Conservation (phyloP, 768 basidiomycete species). For the Tricholomella constricta region DNA sequence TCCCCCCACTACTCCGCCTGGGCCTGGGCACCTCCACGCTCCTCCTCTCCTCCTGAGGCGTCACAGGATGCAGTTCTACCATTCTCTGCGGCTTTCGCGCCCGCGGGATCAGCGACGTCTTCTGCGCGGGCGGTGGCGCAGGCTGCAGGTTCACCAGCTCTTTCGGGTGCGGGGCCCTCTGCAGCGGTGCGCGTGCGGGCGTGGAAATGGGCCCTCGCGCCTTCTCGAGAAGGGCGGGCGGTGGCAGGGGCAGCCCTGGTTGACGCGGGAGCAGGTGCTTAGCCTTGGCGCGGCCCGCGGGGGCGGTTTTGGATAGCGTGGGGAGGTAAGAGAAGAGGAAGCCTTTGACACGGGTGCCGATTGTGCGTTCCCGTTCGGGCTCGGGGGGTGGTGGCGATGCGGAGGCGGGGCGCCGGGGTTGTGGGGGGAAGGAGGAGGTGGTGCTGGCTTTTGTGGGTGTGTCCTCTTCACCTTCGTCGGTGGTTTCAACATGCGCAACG, state of each 20-base stretch:
- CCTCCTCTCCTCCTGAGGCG: constrained; percentile 27
- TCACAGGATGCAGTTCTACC: constrained; percentile 54
- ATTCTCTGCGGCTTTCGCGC: constrained; percentile 43
- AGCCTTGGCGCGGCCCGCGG: constrained; percentile 21
- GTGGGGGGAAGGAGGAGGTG: not conserved
- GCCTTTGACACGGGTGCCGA: constrained; percentile 56
- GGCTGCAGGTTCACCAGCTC: constrained; percentile 66
- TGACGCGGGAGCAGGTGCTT: constrained; percentile 22
- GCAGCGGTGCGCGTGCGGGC: constrained; percentile 52
- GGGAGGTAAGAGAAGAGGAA: constrained; percentile 66
- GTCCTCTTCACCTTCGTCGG: not conserved
- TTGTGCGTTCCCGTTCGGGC: constrained; percentile 21
- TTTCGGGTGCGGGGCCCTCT: constrained; percentile 54
- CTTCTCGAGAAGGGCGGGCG: constrained; percentile 50
- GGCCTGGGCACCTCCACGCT: constrained; percentile 28
- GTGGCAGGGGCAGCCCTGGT: constrained; percentile 57
- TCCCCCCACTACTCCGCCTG: constrained; percentile 66
- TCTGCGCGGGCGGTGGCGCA: constrained; percentile 42
- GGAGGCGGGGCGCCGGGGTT: not conserved
- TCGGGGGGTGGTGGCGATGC: not conserved
- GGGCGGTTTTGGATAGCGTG: constrained; percentile 41
- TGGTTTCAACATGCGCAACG: not conserved
- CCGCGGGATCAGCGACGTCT: constrained; percentile 48
- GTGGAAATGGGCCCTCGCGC: constrained; percentile 59
- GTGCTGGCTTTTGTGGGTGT: not conserved